Evolutionary conservation across 2,329 filamentous ascomycete genomes (phyloP).

Genomic region (Fusarium ramigenum): DNA sequence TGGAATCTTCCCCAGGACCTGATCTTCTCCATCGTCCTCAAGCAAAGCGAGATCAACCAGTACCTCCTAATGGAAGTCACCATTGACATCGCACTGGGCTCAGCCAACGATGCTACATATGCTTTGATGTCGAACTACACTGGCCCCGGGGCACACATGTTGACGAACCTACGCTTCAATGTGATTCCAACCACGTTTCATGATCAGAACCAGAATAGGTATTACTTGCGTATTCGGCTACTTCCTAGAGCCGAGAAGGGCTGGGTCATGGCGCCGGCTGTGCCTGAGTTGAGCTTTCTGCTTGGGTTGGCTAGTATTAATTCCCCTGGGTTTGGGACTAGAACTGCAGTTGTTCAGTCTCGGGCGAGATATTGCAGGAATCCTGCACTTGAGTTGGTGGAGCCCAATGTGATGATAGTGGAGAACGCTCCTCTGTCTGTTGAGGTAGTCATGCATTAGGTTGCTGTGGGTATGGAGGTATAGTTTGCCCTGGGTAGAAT

Average conservation of each 20-base stretch:
- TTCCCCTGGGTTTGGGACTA: background rate
- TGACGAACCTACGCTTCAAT: conserved; percentile 1
- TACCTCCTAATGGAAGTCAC: background rate
- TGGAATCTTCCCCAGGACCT: background rate
- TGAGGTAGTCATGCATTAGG: background rate
- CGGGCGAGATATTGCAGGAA: background rate
- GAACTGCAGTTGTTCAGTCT: background rate
- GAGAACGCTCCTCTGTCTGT: background rate
- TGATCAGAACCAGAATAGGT: background rate
- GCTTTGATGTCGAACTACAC: background rate
- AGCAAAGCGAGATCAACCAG: background rate
- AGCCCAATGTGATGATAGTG: background rate
- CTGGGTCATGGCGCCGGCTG: background rate
- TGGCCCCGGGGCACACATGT: background rate
- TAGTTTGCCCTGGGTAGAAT: too few relatives aligned
- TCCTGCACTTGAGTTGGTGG: background rate
- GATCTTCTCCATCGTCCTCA: background rate
- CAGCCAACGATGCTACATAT: background rate
- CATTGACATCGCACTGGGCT: background rate
- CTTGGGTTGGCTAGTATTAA: background rate
- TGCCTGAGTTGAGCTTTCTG: background rate
- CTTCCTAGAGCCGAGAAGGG: background rate
- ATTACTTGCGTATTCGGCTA: background rate
- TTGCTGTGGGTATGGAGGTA: too few relatives aligned
- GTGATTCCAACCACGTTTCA: background rate